Conservation (phyloP, 108 stramenopile genomes). For the Epithemia pelagica region DNA sequence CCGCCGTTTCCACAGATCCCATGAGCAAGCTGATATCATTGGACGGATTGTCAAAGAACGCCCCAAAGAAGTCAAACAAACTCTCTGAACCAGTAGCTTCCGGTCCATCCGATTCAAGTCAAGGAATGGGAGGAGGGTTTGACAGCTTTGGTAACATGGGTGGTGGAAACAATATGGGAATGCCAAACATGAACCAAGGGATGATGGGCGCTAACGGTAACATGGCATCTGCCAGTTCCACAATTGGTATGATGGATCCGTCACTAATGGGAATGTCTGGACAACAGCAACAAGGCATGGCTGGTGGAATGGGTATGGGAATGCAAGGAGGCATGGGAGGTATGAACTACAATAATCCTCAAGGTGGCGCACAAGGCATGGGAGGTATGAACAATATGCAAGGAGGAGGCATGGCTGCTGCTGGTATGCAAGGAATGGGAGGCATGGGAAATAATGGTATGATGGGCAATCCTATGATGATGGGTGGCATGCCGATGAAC, state of each 20-base stretch:
- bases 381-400: neutral
- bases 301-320: conserved; percentile 5
- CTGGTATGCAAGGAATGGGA: neutral
- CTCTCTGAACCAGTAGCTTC: neutral
- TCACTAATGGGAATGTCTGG: conserved; percentile 1
- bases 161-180: neutral
- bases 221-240: neutral
- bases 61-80: conserved; percentile 20
- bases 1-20: conserved; percentile 52
- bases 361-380: neutral
- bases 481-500: neutral
- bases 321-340: neutral
- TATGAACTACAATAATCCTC: neutral
- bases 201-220: neutral
- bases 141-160: neutral
- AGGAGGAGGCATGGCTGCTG: neutral
- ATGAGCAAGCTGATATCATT: conserved; percentile 67
- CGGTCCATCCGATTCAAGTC: neutral
- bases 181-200: too few relatives aligned
- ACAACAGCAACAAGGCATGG: conserved; percentile 2
- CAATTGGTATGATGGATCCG: conserved; percentile 24
- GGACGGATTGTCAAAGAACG: conserved; percentile 70
- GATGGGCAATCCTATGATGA: neutral
- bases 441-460: neutral
- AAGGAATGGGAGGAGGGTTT: neutral